Evolutionary conservation across 345 rosid species (phyloP), one percentile per base, ranked within the genome.

Genomic region (Acer campestre): DNA sequence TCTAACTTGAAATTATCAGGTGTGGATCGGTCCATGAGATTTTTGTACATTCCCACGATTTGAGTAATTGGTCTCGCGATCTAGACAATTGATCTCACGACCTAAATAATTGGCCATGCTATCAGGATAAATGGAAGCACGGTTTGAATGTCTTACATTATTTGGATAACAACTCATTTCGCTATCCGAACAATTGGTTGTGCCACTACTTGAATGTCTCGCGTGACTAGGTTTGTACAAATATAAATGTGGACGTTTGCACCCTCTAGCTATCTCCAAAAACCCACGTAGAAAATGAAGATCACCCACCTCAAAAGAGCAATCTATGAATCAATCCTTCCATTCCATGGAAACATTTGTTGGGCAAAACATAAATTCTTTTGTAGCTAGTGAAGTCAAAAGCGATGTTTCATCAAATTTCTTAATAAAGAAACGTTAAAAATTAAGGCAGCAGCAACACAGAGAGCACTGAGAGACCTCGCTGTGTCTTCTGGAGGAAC

Each of bases 401-500:
- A 74, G 75, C 73, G 82, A 80, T 73, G 83, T 83, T 78, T 86
- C 80, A 81, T 80, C 84, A 83, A 83, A 67, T 81, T 86, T 78
- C 90, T 83, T 82, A 70, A 77, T 46, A 74, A 79, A 78, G 87
- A 63, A 85, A 82, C 84, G 74, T 82, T 82, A 88, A 80, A 85
- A 83, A 80, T 35, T 35, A 35, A 35, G 4, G 38, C 38, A 75
- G 67, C 67, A 76, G 73, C 81, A 38, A 59, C 51, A 44, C 51
- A 44, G 56, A 75, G 29, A 74, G 20, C 80, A 80, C 88, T 63
- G 12, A 44, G 77, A 80, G 77, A 80, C 81, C 64, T 83, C 83
- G 83, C 88, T 83, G 87, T 80, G 84, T 67, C 76, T 82, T 83
- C 73, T 78, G 86, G 84, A 78, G 71, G 84, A 87, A 67, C 88